Conservation (phyloP, 768 basidiomycete genomes). For the Lentinus brumalis region DNA sequence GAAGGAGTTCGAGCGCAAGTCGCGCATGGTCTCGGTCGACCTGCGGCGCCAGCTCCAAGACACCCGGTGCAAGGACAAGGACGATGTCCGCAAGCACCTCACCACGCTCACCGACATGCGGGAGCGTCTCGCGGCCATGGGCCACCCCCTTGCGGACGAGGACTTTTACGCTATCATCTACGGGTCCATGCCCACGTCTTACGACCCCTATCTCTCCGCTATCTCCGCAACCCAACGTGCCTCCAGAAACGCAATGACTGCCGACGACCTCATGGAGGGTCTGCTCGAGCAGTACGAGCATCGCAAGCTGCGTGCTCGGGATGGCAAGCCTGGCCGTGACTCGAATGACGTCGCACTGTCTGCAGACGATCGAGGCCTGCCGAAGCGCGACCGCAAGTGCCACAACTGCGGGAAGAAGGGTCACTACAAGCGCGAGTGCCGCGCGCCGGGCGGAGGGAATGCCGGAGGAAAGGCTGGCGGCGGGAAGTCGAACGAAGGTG, state of each 20-base stretch:
- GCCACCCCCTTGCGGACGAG: constrained; percentile 30
- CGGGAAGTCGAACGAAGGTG: not conserved
- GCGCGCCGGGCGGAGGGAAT: not conserved
- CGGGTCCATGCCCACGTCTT: constrained; percentile 37
- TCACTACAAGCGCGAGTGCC: not conserved
- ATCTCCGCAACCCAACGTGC: constrained; percentile 31
- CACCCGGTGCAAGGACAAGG: constrained; percentile 32
- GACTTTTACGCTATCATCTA: constrained; percentile 38
- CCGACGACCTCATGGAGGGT: constrained; percentile 23
- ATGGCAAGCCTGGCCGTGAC: no score
- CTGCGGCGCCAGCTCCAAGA: constrained; percentile 31
- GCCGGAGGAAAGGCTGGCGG: not conserved
- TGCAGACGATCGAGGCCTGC: not conserved
- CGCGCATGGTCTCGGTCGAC: constrained; percentile 33
- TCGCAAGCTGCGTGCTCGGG: constrained; percentile 2
- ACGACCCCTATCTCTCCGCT: constrained; percentile 35
- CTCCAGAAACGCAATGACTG: no score
- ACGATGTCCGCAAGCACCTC: constrained; percentile 36
- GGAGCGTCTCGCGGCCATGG: constrained; percentile 38
- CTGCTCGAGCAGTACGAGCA: constrained; percentile 29
- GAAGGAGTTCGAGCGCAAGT: constrained; percentile 30
- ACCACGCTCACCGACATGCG: constrained; percentile 30
- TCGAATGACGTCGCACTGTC: constrained; percentile 1
- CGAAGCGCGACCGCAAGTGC: not conserved
- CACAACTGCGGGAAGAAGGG: not conserved